Base-by-base conservation (phyloP, 495 filamentous ascomycete genomes). In the Neurospora hispaniola region DNA sequence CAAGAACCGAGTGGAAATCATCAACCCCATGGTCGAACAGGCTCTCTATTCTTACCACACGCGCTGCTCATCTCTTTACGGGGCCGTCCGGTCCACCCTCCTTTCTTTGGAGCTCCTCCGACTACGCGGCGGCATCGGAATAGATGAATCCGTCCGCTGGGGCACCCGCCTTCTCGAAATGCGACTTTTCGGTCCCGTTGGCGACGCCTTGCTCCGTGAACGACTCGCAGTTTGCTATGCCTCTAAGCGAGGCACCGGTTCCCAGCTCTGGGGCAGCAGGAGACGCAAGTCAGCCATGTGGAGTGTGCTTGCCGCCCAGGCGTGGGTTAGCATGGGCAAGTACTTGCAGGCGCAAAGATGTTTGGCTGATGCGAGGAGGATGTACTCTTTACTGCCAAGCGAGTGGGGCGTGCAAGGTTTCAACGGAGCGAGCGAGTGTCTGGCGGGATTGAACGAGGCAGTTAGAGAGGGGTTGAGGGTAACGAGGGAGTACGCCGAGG, bases 21-120 rank as follows among this genome's bases (percentile, higher is more conserved):
- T 98, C 68, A 93, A 96, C 77, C 88, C 92, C 74, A 90, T 92
- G 85, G 86, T 99, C 39, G 96, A 98, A 72, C 90, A 90, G 10
- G 92, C 96, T 1, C 90, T 88, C 66, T 98, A 98, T 81, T 97
- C 93, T 6, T 99, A 98, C 77, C 88, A 95, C 66, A 93, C 92
- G 23, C 89, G 96, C 48, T 97, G 92, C 76, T 88, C 86, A 7
- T 88, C 91, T 20, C 85, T 90, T 2, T 92, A 92, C 75, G 90
- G 89, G 46, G 91, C 93, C 1, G 84, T 94, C 3, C 92, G 96
- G 38, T 93, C 89, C 77, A 86, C 97, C 7, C 81, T 90, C 2
- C 78, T 97, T 7, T 90, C 90, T 1, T 83, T 95, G 20, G 96
- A 98, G 76, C 89, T 99, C 5, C 86, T 98, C 0, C 88, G 90